Conservation (phyloP, 352 stramenopile species). For the Elongisporangium anandrum region DNA sequence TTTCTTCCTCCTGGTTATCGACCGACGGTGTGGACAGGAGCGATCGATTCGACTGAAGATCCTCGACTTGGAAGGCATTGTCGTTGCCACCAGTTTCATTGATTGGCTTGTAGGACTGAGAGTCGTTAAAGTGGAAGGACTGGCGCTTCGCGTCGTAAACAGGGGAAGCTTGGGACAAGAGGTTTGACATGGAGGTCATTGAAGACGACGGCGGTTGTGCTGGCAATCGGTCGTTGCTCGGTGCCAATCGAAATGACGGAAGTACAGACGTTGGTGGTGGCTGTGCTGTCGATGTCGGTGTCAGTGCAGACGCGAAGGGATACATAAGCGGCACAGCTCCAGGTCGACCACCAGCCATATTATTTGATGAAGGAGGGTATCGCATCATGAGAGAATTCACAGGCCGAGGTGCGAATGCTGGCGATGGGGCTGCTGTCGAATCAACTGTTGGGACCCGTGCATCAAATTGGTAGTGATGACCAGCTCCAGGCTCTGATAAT, state of each 20-base stretch:
- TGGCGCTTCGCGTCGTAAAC: background rate
- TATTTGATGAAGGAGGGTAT: background rate
- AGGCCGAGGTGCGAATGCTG: background rate
- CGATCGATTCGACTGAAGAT: conserved; percentile 2
- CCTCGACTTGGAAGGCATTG: background rate
- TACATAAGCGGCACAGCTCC: background rate
- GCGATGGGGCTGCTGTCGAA: background rate
- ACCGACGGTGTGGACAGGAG: conserved; percentile 2
- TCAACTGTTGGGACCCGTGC: background rate
- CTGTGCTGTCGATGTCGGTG: background rate
- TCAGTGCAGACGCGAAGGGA: background rate
- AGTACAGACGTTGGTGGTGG: background rate
- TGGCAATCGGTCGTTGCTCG: background rate
- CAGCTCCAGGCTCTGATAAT: background rate
- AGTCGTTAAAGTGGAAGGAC: background rate
- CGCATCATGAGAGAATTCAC: background rate
- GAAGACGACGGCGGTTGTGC: background rate
- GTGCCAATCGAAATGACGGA: background rate
- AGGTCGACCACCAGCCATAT: background rate
- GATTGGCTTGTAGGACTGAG: background rate
- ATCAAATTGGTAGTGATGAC: background rate
- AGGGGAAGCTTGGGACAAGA: background rate
- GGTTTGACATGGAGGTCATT: background rate
- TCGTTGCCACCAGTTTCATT: background rate
- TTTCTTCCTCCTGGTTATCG: conserved; percentile 11